Conservation (phyloP, 768 basidiomycete species). For the Termitomyces sp. region DNA sequence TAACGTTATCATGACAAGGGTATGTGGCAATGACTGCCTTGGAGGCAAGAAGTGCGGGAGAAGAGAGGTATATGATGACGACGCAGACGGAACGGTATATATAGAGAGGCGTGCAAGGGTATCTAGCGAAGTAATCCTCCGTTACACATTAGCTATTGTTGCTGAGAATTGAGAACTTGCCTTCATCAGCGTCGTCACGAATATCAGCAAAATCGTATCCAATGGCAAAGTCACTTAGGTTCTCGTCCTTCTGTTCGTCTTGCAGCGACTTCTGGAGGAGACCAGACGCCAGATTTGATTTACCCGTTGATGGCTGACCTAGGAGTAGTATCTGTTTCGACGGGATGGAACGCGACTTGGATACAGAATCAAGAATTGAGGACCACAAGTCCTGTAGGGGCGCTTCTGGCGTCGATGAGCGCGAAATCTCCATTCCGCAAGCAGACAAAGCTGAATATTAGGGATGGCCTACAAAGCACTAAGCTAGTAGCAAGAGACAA, state of each 20-base stretch:
- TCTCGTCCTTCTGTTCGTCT: conserved; percentile 53
- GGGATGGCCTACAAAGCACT: not conserved
- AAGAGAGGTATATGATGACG: conserved; percentile 62
- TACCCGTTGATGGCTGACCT: conserved; percentile 74
- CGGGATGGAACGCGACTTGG: conserved; percentile 72
- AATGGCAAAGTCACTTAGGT: conserved; percentile 71
- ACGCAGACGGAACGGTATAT: conserved; percentile 82
- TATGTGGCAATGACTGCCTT: conserved; percentile 57
- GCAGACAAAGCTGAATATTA: not conserved
- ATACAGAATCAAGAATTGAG: conserved; percentile 85
- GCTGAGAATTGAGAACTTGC: conserved; percentile 32
- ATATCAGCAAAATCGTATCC: conserved; percentile 93
- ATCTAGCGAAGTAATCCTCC: conserved; percentile 39
- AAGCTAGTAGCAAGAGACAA: not conserved
- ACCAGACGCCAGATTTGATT: conserved; percentile 67
- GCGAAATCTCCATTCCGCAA: conserved; percentile 35
- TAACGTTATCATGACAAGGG: conserved; percentile 76
- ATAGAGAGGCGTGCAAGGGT: conserved; percentile 85
- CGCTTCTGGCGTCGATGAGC: conserved; percentile 65
- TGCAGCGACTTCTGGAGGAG: conserved; percentile 60
- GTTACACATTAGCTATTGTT: not conserved
- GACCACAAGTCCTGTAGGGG: conserved; percentile 87
- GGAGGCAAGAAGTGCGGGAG: conserved; percentile 79
- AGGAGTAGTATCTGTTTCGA: conserved; percentile 86
- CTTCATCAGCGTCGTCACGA: conserved; percentile 91